phyloP scores from a whole-genome alignment of 495 filamentous ascomycete species.

The Extremus antarcticus region DNA sequence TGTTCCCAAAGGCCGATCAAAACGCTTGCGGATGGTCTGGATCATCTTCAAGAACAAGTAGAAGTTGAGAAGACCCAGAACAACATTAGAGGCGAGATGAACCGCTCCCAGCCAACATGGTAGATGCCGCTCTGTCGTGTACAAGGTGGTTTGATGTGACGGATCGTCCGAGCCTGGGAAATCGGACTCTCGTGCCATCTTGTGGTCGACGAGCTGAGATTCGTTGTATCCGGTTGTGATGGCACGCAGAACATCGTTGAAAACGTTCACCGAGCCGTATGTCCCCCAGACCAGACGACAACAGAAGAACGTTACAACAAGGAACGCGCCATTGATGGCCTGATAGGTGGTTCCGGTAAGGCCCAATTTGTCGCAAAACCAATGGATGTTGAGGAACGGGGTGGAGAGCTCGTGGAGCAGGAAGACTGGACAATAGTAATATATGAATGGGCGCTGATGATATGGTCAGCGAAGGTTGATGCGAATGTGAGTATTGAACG shows the following conservation, averaged over 20 bases:
- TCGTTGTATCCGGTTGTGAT: conserved; percentile 42
- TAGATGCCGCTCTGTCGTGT: no score
- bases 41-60: no score
- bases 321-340: conserved; percentile 73
- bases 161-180: no score
- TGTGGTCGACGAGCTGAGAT: no score
- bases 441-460: conserved; percentile 83
- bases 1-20: no score
- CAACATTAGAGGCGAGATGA: no score
- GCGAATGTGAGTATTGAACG: conserved; percentile 31
- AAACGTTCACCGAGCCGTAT: conserved; percentile 68
- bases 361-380: conserved; percentile 96
- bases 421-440: conserved; percentile 82
- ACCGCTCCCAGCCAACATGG: no score
- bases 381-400: conserved; percentile 92
- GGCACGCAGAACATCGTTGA: conserved; percentile 66
- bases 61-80: no score
- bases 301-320: conserved; percentile 65
- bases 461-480: background rate
- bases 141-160: no score
- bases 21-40: no score
- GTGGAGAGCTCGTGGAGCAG: conserved; percentile 96
- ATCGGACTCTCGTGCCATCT: no score
- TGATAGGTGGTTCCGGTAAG: conserved; percentile 76
- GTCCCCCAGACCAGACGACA: conserved; percentile 88